Percentiles rank a stretch among this genome's conserved stretches.
Conservation (phyloP, 176 grass and related monocot species). For the Pontederia paniculata region DNA sequence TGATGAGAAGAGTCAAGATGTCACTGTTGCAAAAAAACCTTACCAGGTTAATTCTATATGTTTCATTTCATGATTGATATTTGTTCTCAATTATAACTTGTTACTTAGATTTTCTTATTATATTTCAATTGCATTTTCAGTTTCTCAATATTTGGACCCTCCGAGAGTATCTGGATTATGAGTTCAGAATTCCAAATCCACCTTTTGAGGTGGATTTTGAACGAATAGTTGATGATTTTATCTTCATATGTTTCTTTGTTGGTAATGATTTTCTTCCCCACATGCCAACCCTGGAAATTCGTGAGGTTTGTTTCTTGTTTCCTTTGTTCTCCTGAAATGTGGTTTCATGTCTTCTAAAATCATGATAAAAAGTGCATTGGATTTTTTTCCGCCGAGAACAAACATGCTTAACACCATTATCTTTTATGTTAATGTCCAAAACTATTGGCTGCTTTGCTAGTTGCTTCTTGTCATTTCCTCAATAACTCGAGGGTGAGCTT, state of each 20-base stretch:
- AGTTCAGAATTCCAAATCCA: conserved; percentile 85
- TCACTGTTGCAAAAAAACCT: conserved; percentile 62
- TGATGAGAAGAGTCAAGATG: conserved; percentile 74
- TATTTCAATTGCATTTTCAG: conserved; percentile 30
- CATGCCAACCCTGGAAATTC: conserved; percentile 96
- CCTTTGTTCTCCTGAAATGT: not conserved
- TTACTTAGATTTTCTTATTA: not conserved
- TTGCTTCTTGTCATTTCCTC: too few species aligned
- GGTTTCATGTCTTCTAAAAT: not conserved
- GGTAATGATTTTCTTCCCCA: conserved; percentile 99
- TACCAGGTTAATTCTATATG: conserved; percentile 60
- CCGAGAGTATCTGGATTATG: conserved; percentile 82
- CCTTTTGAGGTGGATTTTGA: conserved; percentile 87
- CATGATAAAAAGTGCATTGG: not conserved
- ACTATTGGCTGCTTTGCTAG: too few species aligned
- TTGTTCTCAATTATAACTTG: not conserved
- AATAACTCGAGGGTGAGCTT: not conserved
- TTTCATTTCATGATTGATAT: conserved; percentile 5
- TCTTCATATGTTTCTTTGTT: conserved; percentile 99
- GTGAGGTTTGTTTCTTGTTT: conserved; percentile 51
- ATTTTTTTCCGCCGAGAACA: not conserved
- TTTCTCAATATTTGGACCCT: conserved; percentile 99
- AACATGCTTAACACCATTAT: not conserved
- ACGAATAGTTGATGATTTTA: conserved; percentile 94
- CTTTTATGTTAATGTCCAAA: too few species aligned